Conservation (phyloP, 2,329 filamentous ascomycete genomes). For the Sclerotinia subarctica region DNA sequence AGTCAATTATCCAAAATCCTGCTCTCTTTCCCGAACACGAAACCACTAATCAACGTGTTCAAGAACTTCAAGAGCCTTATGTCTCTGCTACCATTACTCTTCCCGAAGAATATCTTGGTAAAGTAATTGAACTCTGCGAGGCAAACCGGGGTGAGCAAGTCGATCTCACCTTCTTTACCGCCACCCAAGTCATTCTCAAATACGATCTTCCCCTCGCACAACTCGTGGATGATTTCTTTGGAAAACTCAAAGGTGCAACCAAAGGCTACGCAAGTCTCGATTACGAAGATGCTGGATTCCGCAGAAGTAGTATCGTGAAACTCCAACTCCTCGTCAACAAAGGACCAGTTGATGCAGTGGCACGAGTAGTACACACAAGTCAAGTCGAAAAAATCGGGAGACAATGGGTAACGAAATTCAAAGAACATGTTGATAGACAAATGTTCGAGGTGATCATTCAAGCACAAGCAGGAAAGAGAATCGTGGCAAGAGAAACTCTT, state of each 20-base stretch:
- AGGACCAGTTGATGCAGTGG: constrained; percentile 86
- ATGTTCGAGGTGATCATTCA: constrained; percentile 98
- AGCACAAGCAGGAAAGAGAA: constrained; percentile 74
- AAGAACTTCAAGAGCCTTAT: constrained; percentile 67
- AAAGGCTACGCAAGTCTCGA: constrained; percentile 96
- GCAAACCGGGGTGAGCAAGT: constrained; percentile 82
- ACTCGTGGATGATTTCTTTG: constrained; percentile 94
- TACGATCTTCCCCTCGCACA: constrained; percentile 87
- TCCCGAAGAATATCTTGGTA: constrained; percentile 89
- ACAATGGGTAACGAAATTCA: constrained; percentile 92
- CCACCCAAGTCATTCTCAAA: constrained; percentile 89
- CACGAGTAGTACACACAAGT: constrained; percentile 80
- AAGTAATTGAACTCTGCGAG: constrained; percentile 93
- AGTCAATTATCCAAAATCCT: constrained; percentile 79
- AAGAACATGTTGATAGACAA: constrained; percentile 91
- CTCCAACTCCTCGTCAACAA: constrained; percentile 94
- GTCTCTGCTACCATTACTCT: constrained; percentile 83
- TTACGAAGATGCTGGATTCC: constrained; percentile 93
- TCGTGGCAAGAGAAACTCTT: constrained; percentile 89
- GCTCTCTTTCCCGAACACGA: constrained; percentile 77
- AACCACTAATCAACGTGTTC: constrained; percentile 49
- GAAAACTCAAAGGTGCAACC: constrained; percentile 87
- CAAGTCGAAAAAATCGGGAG: constrained; percentile 79
- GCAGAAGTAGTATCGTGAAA: constrained; percentile 75
- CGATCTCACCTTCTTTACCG: constrained; percentile 85